phyloP scores from a whole-genome alignment of 768 basidiomycete genomes.

The Russula foetens region DNA sequence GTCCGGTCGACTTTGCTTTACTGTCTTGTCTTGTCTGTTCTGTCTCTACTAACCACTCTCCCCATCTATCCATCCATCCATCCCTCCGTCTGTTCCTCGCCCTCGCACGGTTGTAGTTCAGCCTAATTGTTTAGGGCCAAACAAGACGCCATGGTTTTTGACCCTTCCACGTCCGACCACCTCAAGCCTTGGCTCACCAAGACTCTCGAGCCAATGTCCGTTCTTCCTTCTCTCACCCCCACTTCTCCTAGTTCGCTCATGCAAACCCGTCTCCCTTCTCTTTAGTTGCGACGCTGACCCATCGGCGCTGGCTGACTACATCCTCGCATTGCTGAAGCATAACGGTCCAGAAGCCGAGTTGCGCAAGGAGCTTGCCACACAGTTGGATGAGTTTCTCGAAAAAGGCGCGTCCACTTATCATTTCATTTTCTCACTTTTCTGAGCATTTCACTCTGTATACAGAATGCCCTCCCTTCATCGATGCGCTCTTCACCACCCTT shows the following conservation, averaged over 20 bases:
- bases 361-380: slow-evolving; percentile 63
- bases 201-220: slow-evolving; percentile 84
- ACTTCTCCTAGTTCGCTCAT: slow-evolving; percentile 3
- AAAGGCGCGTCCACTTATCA: slow-evolving; percentile 47
- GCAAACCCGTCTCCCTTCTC: neutral
- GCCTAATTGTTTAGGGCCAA: neutral
- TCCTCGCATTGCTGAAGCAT: slow-evolving; percentile 87
- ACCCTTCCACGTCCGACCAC: slow-evolving; percentile 51
- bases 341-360: slow-evolving; percentile 78
- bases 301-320: slow-evolving; percentile 86
- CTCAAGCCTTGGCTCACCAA: slow-evolving; percentile 85
- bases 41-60: neutral
- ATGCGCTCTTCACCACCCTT: slow-evolving; percentile 78
- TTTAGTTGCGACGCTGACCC: slow-evolving; percentile 94
- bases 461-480: slow-evolving; percentile 72
- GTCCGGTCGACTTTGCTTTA: too few relatives aligned
- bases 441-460: slow-evolving; percentile 15
- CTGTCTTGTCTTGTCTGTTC: neutral
- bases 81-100: too few relatives aligned
- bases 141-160: slow-evolving; percentile 49
- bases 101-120: neutral
- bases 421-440: slow-evolving; percentile 14
- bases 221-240: slow-evolving; percentile 22
- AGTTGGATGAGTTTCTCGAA: slow-evolving; percentile 91
- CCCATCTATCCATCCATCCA: too few relatives aligned